Conservation (phyloP, 805 yeast species). For the Babjeviella inositovora region DNA sequence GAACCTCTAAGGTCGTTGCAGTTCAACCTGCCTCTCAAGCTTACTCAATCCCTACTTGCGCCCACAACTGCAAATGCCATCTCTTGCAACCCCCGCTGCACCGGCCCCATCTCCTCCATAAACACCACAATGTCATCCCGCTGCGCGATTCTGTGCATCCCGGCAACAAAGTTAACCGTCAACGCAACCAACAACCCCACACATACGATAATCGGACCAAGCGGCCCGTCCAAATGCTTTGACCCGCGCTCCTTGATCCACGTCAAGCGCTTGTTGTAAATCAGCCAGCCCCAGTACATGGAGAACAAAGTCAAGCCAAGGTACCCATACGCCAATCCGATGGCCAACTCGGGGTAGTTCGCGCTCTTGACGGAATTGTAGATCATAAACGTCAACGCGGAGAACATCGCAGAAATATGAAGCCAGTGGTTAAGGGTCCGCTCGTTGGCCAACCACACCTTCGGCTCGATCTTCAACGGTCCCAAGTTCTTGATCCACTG, state of each 20-base stretch:
- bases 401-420: slow-evolving; percentile 70
- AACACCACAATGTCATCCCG: slow-evolving; percentile 6
- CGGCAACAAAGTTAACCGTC: slow-evolving; percentile 55
- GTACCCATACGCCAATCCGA: slow-evolving; percentile 58
- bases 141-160: slow-evolving; percentile 23
- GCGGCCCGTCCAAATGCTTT: slow-evolving; percentile 72
- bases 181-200: slow-evolving; percentile 51
- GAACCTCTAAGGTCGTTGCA: too few species aligned
- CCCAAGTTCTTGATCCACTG: slow-evolving; percentile 75
- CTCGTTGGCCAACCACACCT: slow-evolving; percentile 97
- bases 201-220: slow-evolving; percentile 79
- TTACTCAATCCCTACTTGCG: too few species aligned
- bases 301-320: slow-evolving; percentile 71
- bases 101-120: slow-evolving; percentile 13
- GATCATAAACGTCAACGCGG: slow-evolving; percentile 73
- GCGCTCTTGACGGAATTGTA: slow-evolving; percentile 62
- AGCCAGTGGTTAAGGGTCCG: slow-evolving; percentile 95
- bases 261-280: slow-evolving; percentile 54
- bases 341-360: slow-evolving; percentile 47
- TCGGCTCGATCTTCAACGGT: slow-evolving; percentile 88
- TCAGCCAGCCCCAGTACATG: slow-evolving; percentile 79
- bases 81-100: slow-evolving; percentile 17
- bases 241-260: slow-evolving; percentile 74
- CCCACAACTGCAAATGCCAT: slow-evolving; percentile 1
- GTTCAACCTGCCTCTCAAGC: too few species aligned